phyloP scores from a whole-genome alignment of 805 yeast species.

The Cyberlindnera euphorbiae region DNA sequence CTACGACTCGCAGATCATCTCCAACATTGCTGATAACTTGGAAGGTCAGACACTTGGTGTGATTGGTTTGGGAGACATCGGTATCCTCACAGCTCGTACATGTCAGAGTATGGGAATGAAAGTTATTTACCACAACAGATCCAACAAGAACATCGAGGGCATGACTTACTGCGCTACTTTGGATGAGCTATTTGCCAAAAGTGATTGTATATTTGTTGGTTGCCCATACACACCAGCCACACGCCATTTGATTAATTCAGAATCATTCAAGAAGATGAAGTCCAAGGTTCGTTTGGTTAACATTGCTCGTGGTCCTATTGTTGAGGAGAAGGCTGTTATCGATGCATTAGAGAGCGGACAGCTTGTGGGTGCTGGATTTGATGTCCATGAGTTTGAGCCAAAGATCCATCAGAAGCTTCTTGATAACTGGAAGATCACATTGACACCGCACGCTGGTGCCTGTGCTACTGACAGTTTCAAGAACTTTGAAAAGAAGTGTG shows the following conservation, averaged over 20 bases:
- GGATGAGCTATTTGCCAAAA: constrained; percentile 25
- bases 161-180: constrained; percentile 24
- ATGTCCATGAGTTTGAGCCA: constrained; percentile 41
- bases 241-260: constrained; percentile 32
- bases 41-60: constrained; percentile 40
- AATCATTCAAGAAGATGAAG: constrained; percentile 25
- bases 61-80: constrained; percentile 45
- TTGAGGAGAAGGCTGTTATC: constrained; percentile 34
- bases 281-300: constrained; percentile 30
- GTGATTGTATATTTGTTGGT: constrained; percentile 32
- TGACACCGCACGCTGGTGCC: constrained; percentile 36
- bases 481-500: constrained; percentile 35
- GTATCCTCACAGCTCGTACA: constrained; percentile 37
- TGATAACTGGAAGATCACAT: constrained; percentile 31
- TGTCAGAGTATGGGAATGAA: constrained; percentile 41
- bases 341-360: constrained; percentile 37
- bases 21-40: constrained; percentile 36
- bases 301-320: constrained; percentile 39
- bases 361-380: constrained; percentile 39
- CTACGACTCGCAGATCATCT: constrained; percentile 28
- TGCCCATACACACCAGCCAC: constrained; percentile 38
- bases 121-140: constrained; percentile 38
- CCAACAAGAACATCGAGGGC: constrained; percentile 34
- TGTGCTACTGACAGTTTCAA: constrained; percentile 32
- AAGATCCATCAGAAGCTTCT: constrained; percentile 30